Evolutionary conservation across 768 basidiomycete species (phyloP).

Genomic region (Boletus patriciae): DNA sequence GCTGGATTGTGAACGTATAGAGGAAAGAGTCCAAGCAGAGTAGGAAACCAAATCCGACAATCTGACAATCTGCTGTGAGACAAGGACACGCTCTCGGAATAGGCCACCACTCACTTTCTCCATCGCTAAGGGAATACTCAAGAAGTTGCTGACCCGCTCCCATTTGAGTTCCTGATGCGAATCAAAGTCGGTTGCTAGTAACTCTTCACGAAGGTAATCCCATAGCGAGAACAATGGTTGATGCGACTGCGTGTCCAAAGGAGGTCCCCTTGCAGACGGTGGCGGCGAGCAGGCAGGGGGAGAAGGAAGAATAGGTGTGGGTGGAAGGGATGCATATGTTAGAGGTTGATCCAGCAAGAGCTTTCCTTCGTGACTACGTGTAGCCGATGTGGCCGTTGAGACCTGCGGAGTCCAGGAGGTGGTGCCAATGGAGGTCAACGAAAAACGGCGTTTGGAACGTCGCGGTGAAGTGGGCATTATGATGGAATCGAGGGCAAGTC

Average conservation of each 20-base stretch:
- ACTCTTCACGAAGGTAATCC: slow-evolving; percentile 89
- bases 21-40: slow-evolving; percentile 96
- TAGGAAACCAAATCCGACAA: slow-evolving; percentile 87
- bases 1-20: slow-evolving; percentile 96
- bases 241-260: slow-evolving; percentile 20
- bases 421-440: slow-evolving; percentile 27
- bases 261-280: slow-evolving; percentile 13
- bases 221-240: slow-evolving; percentile 75
- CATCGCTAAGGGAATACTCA: slow-evolving; percentile 87
- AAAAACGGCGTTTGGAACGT: slow-evolving; percentile 35
- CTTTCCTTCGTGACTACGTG: slow-evolving; percentile 16
- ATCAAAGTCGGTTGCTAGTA: slow-evolving; percentile 91
- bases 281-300: slow-evolving; percentile 33
- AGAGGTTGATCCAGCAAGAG: slow-evolving; percentile 37
- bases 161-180: slow-evolving; percentile 92
- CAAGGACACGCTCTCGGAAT: background rate
- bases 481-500: background rate
- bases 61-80: slow-evolving; percentile 44
- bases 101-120: slow-evolving; percentile 69
- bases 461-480: slow-evolving; percentile 35
- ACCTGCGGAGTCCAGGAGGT: slow-evolving; percentile 24
- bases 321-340: slow-evolving; percentile 71
- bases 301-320: slow-evolving; percentile 64
- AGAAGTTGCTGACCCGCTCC: slow-evolving; percentile 95
- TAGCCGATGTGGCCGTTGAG: slow-evolving; percentile 8